Evolutionary conservation across 2,329 filamentous ascomycete genomes (phyloP), one percentile per base, ranked within the genome.

Genomic region (Cladosporium sp.): DNA sequence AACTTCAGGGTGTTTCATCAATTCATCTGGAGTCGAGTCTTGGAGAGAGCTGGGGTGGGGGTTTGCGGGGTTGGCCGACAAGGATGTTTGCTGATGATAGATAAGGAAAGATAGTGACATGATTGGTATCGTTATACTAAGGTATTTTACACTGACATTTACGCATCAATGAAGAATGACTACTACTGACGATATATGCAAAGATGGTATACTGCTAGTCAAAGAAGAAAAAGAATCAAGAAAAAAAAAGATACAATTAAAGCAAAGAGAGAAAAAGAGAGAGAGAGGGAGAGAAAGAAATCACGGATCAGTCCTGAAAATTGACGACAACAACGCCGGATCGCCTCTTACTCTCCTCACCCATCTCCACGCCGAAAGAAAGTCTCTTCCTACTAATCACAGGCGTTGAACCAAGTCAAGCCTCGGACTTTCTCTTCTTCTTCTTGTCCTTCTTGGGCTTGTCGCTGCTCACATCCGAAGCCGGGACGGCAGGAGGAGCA

Each of bases 381-480:
- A 40, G 29, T 15, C 18, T 13, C 36, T 32, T 48, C 27, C n/a
- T 48, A 18, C 36, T 40, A 6, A 13, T 30, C 2, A 32, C 19
- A 33, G 18, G 9, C 12, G 8, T 39, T 16, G 18, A 13, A 20
- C 16, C 25, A 48, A 22, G 19, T 48, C 29, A 50, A 42, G 59
- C 59, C 38, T 54, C 59, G 58, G 65, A 65, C 53, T 57, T 61
- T 51, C 61, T 62, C 57, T 59, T 66, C 56, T 62, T 64, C 58
- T 62, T 61, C 53, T 63, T 59, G 54, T 61, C 59, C 54, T 61
- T 59, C 52, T 62, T 52, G 22, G 48, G 35, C 50, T 48, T 53
- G 47, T 36, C 45, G 15, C 42, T 40, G 42, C 49, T 40, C 16
- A 20, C 49, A 41, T 46, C 43, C 3, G 36, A 43, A 12, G 41